Evolutionary conservation across 495 filamentous ascomycete genomes (phyloP), one percentile per base, ranked within the genome.

Genomic region (Lepidopterella palustris): DNA sequence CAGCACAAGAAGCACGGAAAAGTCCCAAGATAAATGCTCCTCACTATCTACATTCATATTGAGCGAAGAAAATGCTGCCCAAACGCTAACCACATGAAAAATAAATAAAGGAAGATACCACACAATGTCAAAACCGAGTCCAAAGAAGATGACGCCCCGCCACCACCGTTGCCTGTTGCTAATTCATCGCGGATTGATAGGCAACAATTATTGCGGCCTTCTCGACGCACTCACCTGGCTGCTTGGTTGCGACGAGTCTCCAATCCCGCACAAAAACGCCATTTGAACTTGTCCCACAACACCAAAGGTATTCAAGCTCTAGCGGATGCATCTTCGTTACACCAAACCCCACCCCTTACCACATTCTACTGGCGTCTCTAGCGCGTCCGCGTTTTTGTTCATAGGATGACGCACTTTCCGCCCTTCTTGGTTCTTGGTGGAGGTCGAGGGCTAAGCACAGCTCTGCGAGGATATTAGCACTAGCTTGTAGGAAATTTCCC

Each of bases 381-480:
- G 5, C 11, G 18, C 31, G 24, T 20, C 53, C 20, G 8, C 13
- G 13, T 49, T 31, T 26, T 15, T 29, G 29, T 60, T 78, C 77
- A 96, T 69, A 96, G 79, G 70, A 96, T 87, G 39, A 78, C 71
- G 77, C 91, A 96, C 77, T 87, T 89, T 64, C 60, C 64, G 57
- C 78, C 80, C 75, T 82, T 85, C 72, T 83, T 81, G 68, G 82
- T 82, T 62, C 81, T 80, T 18, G 77, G 65, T 53, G 80, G 71
- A 25, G 87, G 86, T 55, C 84, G 82, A 29, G 89, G 90, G 68
- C 87, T 89, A 55, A 95, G 80, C 21, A 93, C 91, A 55, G 91
- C 90, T 52, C 91, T 93, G 66, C 23, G 42, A n/a, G 18, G 18
- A 39, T 21, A 53, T 59, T 29, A 68, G 62, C 23, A 53, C 18